Percentiles rank a stretch among this genome's conserved stretches.
These are phyloP conservation scores for Beauveria brongniartii DNA, from an alignment of 2,329 filamentous ascomycete genomes.

Conservation along the genomic window DNA sequence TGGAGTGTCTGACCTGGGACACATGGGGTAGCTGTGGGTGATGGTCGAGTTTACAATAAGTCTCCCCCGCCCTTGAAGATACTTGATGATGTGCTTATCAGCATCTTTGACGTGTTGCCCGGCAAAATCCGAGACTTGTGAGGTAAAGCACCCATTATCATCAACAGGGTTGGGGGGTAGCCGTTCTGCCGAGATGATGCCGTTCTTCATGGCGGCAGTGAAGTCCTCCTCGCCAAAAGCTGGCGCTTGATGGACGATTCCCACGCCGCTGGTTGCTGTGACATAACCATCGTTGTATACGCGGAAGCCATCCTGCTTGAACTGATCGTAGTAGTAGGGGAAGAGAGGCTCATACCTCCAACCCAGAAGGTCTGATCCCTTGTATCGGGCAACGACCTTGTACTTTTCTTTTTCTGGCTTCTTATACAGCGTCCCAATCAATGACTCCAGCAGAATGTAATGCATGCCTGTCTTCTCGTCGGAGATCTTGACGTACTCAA, in stretches of 20 bases:
- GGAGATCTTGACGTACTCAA: conserved; percentile 68
- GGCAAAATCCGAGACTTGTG: conserved; percentile 18
- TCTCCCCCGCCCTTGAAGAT: too few relatives aligned
- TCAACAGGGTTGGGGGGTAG: conserved; percentile 65
- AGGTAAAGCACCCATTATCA: conserved; percentile 30
- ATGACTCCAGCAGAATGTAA: conserved; percentile 56
- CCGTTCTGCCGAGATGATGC: conserved; percentile 55
- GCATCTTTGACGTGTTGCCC: conserved; percentile 21
- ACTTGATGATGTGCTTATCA: conserved; percentile 20
- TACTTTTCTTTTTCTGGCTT: conserved; percentile 71
- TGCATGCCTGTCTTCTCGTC: conserved; percentile 59
- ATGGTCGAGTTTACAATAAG: too few relatives aligned
- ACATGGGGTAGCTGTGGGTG: conserved; percentile 10
- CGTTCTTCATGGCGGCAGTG: conserved; percentile 38
- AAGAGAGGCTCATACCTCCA: conserved; percentile 68
- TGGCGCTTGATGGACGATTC: conserved; percentile 67
- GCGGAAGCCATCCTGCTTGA: conserved; percentile 52
- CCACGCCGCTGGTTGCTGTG: conserved; percentile 63
- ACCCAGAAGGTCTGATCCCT: conserved; percentile 59
- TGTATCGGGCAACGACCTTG: conserved; percentile 58
- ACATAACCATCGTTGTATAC: conserved; percentile 64
- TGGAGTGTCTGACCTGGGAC: conserved; percentile 20
- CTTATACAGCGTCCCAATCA: conserved; percentile 61
- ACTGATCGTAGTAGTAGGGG: conserved; percentile 59
- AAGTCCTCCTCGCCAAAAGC: conserved; percentile 72